Evolutionary conservation across 2,329 filamentous ascomycete species (phyloP), one percentile per base, ranked within the genome.

Genomic region (Xylariaceae sp.): DNA sequence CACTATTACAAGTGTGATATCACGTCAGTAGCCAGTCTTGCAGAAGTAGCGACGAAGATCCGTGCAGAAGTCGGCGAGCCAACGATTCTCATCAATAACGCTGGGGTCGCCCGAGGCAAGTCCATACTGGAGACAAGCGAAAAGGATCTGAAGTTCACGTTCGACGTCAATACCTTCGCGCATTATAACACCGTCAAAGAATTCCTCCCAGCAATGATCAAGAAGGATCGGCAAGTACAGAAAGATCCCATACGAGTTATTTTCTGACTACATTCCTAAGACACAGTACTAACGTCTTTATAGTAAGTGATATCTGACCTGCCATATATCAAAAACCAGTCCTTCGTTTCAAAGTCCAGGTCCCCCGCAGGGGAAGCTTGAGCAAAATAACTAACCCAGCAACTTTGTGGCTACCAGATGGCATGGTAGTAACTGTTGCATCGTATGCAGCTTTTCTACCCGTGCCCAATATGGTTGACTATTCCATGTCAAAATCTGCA

Each of bases 1-100:
- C 74, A 80, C 66, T 87, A 83, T 72, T 89, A 84, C 72, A 72
- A 84, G 59, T 88, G 84, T 71, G 87, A 92, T 68, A 80, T 91
- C 58, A 82, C 83, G 45, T 84, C 79, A 0, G 72, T 80, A 4
- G 64, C 74, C 13, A 75, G 74, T 49, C 75, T 83, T 56, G 60
- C 67, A 9, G 60, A 67, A 5, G 70, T 70, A 14, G 76, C 75
- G 0, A 58, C 66, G 5, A 54, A 65, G 2, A 74, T 84, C 56
- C 73, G 75, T 39, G 60, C 66, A 14, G 51, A 59, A 12, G 64
- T 69, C 42, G 69, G 69, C 41, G 59, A 69, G 13, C 69, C 70
- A 1, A 71, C 69, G 1, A 66, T 72, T 45, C 61, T 72, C 2
- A 56, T 72, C 42, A 70, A 71, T 58, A 71, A 71, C 42, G 70